These are phyloP conservation scores for Gossypium longicalyx DNA, from an alignment of 345 rosid species.

Conservation along the genomic window DNA sequence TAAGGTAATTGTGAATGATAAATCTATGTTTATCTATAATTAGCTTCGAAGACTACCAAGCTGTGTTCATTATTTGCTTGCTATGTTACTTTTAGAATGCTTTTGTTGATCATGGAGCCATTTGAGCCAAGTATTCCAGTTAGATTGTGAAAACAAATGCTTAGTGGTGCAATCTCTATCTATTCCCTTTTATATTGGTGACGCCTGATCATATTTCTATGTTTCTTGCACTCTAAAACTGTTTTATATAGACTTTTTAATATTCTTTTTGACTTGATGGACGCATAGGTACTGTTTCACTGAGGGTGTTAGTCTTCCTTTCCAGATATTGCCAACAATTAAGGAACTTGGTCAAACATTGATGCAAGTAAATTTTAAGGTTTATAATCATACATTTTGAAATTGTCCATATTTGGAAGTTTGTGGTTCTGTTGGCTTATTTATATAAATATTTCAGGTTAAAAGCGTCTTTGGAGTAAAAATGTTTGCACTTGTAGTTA, in stretches of 20 bases:
- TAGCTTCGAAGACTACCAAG: neutral
- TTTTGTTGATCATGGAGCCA: neutral
- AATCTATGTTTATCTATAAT: neutral
- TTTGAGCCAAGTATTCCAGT: neutral
- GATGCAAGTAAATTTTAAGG: constrained; percentile 99
- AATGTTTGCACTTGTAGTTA: constrained; percentile 98
- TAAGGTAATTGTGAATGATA: neutral
- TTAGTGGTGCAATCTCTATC: neutral
- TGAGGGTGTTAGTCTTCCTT: constrained; percentile 97
- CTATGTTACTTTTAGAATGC: neutral
- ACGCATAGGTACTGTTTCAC: constrained; percentile 80
- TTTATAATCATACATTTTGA: constrained; percentile 14
- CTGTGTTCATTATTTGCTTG: neutral
- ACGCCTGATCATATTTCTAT: neutral
- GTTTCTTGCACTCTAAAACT: neutral
- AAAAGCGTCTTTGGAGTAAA: constrained; percentile 88
- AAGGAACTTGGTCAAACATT: constrained; percentile 98
- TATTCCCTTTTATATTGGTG: neutral
- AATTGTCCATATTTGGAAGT: neutral
- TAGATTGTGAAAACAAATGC: neutral
- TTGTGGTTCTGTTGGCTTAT: neutral
- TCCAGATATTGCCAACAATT: constrained; percentile 89
- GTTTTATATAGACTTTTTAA: neutral
- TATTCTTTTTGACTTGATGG: neutral
- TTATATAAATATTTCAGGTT: neutral